These are phyloP conservation scores for Auricularia cornea DNA, from an alignment of 768 basidiomycete species.

Conservation along the genomic window DNA sequence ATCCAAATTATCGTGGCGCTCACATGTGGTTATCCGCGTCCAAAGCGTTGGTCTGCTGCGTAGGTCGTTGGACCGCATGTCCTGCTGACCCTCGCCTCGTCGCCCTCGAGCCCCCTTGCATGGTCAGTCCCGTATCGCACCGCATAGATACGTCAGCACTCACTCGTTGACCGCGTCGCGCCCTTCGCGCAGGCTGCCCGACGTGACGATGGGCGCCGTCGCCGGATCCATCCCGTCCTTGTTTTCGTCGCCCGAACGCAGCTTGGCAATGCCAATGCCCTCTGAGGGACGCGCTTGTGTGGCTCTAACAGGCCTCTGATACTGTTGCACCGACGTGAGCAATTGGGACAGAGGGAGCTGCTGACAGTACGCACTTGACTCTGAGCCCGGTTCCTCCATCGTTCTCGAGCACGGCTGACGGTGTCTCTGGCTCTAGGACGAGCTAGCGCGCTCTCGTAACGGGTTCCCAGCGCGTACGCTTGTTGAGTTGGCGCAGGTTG, in stretches of 20 bases:
- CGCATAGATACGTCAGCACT: constrained; percentile 16
- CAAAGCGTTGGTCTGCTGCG: constrained; percentile 89
- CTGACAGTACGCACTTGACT: too few species aligned
- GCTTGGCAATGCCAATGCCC: too few species aligned
- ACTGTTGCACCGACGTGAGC: too few species aligned
- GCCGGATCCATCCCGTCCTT: constrained; percentile 39
- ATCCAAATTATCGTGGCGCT: constrained; percentile 29
- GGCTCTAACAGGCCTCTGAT: too few species aligned
- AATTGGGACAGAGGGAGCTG: too few species aligned
- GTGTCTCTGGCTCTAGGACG: too few species aligned
- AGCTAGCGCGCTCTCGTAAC: too few species aligned
- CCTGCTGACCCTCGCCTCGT: constrained; percentile 61
- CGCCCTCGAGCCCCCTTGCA: constrained; percentile 50
- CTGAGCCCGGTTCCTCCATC: too few species aligned
- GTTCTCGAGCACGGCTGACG: too few species aligned
- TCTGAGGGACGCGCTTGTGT: too few species aligned
- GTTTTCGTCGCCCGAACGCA: constrained; percentile 76
- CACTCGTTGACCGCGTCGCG: constrained; percentile 46
- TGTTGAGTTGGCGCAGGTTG: too few species aligned
- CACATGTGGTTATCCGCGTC: constrained; percentile 99
- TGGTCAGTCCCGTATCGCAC: neutral
- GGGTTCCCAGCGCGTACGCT: too few species aligned
- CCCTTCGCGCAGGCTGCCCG: neutral
- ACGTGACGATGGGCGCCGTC: constrained; percentile 10
- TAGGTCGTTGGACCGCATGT: constrained; percentile 85